Evolutionary conservation across 176 grass and related monocot species (phyloP).

Genomic region (Carex cristatella): DNA sequence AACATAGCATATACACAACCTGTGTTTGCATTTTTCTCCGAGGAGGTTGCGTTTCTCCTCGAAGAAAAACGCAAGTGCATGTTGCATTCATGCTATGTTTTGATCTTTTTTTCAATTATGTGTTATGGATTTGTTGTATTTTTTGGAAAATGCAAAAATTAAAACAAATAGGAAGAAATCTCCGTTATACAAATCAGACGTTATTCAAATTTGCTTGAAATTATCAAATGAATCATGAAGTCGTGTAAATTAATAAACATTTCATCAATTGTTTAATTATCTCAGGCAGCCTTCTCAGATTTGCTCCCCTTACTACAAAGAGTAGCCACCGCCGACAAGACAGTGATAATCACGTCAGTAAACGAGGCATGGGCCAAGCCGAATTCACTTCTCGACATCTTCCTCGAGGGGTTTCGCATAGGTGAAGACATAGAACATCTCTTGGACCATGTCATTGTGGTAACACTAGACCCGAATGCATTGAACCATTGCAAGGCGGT

Average conservation of each 20-base stretch:
- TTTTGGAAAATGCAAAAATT: too few relatives aligned
- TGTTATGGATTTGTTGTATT: too few relatives aligned
- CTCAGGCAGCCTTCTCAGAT: slow-evolving; percentile 25
- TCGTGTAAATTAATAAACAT: too few relatives aligned
- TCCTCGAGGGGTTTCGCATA: slow-evolving; percentile 68
- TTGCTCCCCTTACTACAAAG: slow-evolving; percentile 22
- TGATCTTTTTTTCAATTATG: too few relatives aligned
- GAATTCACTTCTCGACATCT: slow-evolving; percentile 57
- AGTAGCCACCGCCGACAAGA: slow-evolving; percentile 48
- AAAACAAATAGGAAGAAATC: too few relatives aligned
- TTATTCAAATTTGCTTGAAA: too few relatives aligned
- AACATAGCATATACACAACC: too few relatives aligned
- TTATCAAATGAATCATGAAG: not conserved
- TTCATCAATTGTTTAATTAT: not conserved
- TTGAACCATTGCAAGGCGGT: slow-evolving; percentile 32
- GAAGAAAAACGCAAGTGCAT: too few relatives aligned
- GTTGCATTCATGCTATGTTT: too few relatives aligned
- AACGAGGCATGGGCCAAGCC: slow-evolving; percentile 56
- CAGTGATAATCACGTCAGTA: slow-evolving; percentile 72
- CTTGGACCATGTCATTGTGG: slow-evolving; percentile 48
- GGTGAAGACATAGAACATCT: slow-evolving; percentile 55
- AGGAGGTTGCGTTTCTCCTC: too few relatives aligned
- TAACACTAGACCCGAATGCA: slow-evolving; percentile 56
- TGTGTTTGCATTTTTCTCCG: too few relatives aligned
- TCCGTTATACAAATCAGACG: too few relatives aligned